Conservation (phyloP, 176 grass and related monocot species). For the Triticum turgidum region DNA sequence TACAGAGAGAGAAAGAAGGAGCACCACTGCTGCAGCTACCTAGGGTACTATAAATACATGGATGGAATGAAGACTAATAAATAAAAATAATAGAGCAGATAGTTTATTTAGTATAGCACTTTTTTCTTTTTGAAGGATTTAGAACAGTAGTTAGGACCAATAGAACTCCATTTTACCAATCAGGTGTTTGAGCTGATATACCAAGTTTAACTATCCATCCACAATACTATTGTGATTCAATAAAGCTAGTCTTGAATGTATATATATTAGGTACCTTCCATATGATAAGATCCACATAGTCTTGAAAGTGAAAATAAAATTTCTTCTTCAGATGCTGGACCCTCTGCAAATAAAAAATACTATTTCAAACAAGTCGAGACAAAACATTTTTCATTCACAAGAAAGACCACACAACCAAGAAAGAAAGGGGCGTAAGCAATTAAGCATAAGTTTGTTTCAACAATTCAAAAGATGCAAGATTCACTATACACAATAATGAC, state of each 20-base stretch:
- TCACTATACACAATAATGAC: background rate
- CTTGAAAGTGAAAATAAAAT: constrained; percentile 98
- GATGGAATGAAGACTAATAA: no score
- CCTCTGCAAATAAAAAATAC: constrained; percentile 68
- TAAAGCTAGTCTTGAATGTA: background rate
- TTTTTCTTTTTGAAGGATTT: no score
- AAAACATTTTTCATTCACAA: background rate
- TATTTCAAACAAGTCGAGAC: constrained; percentile 22
- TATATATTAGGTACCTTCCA: constrained; percentile 62
- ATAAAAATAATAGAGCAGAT: no score
- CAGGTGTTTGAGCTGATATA: no score
- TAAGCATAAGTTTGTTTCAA: background rate
- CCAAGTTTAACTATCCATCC: no score
- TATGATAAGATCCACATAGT: constrained; percentile 93
- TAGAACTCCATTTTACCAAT: no score
- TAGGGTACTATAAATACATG: no score
- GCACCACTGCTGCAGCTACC: no score
- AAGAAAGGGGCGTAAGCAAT: background rate
- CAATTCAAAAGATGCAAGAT: background rate
- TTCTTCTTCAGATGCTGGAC: constrained; percentile 97
- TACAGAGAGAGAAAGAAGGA: no score
- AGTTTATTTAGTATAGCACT: no score
- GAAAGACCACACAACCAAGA: background rate
- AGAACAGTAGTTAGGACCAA: no score
- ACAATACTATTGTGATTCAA: no score